Percentiles rank a stretch among this genome's conserved stretches.
These are phyloP conservation scores for Aspergillus proliferans DNA, from an alignment of 2,329 filamentous ascomycete genomes.

Conservation along the genomic window DNA sequence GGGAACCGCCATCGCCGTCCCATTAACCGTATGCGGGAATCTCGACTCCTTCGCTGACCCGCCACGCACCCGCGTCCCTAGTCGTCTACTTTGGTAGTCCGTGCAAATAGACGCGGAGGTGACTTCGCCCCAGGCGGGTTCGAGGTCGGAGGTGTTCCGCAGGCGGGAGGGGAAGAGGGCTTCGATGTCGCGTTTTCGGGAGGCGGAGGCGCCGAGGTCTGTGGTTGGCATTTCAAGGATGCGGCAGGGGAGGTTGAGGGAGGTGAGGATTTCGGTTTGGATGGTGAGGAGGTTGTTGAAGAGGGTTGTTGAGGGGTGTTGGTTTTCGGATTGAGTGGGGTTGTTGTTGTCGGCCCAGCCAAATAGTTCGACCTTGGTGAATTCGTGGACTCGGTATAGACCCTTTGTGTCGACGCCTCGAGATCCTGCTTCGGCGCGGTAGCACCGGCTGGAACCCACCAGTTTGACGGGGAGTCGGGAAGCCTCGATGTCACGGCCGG, in stretches of 20 bases:
- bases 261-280: slow-evolving; percentile 73
- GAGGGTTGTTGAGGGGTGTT: slow-evolving; percentile 38
- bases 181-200: slow-evolving; percentile 86
- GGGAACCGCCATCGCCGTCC: slow-evolving; percentile 86
- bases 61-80: slow-evolving; percentile 66
- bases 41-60: slow-evolving; percentile 44
- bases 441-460: slow-evolving; percentile 85
- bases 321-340: background rate
- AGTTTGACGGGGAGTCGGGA: slow-evolving; percentile 66
- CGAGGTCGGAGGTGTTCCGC: slow-evolving; percentile 25
- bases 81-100: slow-evolving; percentile 82
- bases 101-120: slow-evolving; percentile 87
- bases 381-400: slow-evolving; percentile 94
- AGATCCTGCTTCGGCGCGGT: slow-evolving; percentile 88
- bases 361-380: slow-evolving; percentile 97
- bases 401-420: slow-evolving; percentile 88
- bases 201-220: slow-evolving; percentile 84
- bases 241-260: slow-evolving; percentile 75
- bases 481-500: slow-evolving; percentile 61
- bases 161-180: slow-evolving; percentile 80
- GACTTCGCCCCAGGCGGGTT: slow-evolving; percentile 84
- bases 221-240: slow-evolving; percentile 85
- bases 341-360: slow-evolving; percentile 69
- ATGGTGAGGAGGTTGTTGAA: slow-evolving; percentile 84
- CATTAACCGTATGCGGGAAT: slow-evolving; percentile 89